Conservation (phyloP, 2,329 filamentous ascomycete genomes). For the Fulvia fulva region DNA sequence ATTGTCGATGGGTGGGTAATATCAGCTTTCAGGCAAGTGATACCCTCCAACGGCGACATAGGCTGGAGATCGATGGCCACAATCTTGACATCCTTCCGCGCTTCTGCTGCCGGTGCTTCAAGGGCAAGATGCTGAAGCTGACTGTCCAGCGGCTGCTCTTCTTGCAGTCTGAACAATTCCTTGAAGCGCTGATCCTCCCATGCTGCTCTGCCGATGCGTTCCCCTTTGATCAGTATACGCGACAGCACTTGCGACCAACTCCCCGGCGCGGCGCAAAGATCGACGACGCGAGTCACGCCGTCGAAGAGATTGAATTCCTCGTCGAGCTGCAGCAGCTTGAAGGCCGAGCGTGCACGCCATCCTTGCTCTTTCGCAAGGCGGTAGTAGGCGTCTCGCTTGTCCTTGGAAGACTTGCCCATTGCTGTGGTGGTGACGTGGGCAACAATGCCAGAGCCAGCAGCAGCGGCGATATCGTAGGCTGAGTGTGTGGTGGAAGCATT, state of each 20-base stretch:
- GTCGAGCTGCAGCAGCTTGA: conserved; percentile 94
- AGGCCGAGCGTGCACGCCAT: conserved; percentile 92
- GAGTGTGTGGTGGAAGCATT: no score
- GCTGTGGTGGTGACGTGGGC: not conserved
- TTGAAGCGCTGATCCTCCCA: conserved; percentile 81
- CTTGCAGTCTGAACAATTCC: conserved; percentile 23
- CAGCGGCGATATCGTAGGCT: no score
- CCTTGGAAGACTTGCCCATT: conserved; percentile 81
- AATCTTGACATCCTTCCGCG: conserved; percentile 68
- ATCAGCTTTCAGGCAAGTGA: conserved; percentile 87
- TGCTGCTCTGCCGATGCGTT: conserved; percentile 78
- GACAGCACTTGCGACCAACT: conserved; percentile 98
- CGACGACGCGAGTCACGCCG: conserved; percentile 85
- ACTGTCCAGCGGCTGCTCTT: conserved; percentile 1
- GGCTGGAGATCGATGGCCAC: conserved; percentile 94
- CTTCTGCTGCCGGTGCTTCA: conserved; percentile 6
- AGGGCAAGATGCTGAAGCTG: not conserved
- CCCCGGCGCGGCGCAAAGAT: conserved; percentile 90
- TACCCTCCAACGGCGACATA: conserved; percentile 88
- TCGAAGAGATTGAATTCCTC: conserved; percentile 94
- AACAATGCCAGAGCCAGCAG: no score
- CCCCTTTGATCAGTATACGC: conserved; percentile 85
- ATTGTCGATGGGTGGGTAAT: conserved; percentile 97
- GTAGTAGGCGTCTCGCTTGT: conserved; percentile 98
- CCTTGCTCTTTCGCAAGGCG: conserved; percentile 97